phyloP scores from a whole-genome alignment of 2,329 filamentous ascomycete species.

The Phyllosticta citrichinensis region DNA sequence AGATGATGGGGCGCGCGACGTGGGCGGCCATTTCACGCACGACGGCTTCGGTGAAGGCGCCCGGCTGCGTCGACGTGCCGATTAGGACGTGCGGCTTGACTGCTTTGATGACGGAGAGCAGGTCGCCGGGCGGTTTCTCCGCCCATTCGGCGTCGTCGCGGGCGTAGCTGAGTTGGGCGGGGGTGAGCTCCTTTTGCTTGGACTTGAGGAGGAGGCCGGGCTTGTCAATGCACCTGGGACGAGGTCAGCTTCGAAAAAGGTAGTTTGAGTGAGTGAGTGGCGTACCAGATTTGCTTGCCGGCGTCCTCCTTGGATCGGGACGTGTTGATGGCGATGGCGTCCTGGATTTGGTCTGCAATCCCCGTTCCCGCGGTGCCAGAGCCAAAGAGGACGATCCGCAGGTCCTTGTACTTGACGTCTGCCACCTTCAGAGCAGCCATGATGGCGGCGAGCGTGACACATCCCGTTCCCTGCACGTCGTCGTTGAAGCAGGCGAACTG shows the following conservation, averaged over 20 bases:
- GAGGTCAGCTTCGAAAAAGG: not conserved
- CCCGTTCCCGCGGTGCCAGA: conserved; percentile 74
- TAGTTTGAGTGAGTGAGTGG: not conserved
- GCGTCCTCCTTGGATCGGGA: conserved; percentile 63
- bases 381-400: conserved; percentile 67
- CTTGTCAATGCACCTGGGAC: conserved; percentile 65
- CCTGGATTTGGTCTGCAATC: conserved; percentile 74
- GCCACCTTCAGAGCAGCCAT: conserved; percentile 65
- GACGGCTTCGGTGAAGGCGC: conserved; percentile 64
- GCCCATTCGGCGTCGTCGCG: conserved; percentile 56
- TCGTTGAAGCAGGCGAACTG: conserved; percentile 82
- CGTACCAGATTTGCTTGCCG: conserved; percentile 64
- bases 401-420: conserved; percentile 54
- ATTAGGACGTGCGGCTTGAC: conserved; percentile 74
- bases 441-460: conserved; percentile 74
- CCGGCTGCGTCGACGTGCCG: conserved; percentile 71
- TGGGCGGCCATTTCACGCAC: conserved; percentile 67
- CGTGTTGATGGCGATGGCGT: conserved; percentile 63
- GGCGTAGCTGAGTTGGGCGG: conserved; percentile 58
- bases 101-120: conserved; percentile 57
- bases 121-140: conserved; percentile 43
- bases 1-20: conserved; percentile 69
- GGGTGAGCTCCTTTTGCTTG: conserved; percentile 50
- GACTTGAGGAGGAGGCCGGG: conserved; percentile 62
- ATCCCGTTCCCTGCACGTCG: conserved; percentile 81